These are phyloP conservation scores for Escovopsis sp. DNA, from an alignment of 2,329 filamentous ascomycete genomes.

Conservation along the genomic window DNA sequence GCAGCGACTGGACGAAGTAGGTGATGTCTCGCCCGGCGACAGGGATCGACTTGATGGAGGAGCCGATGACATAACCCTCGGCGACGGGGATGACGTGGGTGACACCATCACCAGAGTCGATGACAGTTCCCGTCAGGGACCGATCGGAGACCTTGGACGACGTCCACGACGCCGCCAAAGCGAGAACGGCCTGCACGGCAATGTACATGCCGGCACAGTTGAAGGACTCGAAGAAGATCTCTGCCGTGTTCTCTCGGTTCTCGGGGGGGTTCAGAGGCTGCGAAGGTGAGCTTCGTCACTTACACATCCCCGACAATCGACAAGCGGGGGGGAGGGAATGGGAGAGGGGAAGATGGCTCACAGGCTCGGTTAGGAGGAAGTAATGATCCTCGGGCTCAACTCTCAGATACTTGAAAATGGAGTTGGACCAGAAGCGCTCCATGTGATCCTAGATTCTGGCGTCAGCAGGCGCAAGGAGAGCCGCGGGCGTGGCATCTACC, in stretches of 20 bases:
- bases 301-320: not conserved
- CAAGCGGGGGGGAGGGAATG: not conserved
- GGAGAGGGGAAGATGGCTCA: conserved; percentile 29
- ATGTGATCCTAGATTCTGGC: conserved; percentile 63
- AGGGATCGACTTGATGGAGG: conserved; percentile 97
- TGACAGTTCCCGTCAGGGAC: conserved; percentile 91
- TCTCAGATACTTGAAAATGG: conserved; percentile 97
- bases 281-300: no score
- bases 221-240: conserved; percentile 99
- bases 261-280: conserved; percentile 94
- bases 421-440: conserved; percentile 99
- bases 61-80: conserved; percentile 97
- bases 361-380: conserved; percentile 93
- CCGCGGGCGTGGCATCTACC: conserved; percentile 11
- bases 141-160: conserved; percentile 95
- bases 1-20: conserved; percentile 92
- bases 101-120: conserved; percentile 96
- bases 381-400: conserved; percentile 98
- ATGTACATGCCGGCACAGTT: conserved; percentile 99
- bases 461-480: conserved; percentile 14
- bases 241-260: conserved; percentile 96
- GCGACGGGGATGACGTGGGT: conserved; percentile 98
- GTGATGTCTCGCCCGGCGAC: conserved; percentile 97
- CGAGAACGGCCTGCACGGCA: conserved; percentile 91
- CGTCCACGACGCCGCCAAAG: conserved; percentile 94